A percentile compares a stretch with the other conserved stretches of the same genome.
These are phyloP conservation scores for Phytopythium delawarense DNA, from an alignment of 352 stramenopile genomes.

Conservation along the genomic window DNA sequence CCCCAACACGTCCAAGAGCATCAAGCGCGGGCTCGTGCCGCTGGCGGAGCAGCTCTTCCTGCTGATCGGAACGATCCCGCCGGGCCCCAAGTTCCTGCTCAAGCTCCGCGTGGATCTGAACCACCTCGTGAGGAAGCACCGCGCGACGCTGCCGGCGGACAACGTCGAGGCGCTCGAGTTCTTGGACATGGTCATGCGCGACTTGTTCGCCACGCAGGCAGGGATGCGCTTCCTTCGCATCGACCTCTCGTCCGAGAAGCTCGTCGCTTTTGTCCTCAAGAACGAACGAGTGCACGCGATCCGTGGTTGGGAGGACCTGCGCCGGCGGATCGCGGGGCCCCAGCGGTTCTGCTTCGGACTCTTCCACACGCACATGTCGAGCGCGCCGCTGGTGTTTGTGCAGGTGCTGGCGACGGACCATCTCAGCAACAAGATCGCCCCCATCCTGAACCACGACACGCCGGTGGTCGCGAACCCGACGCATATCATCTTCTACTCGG, in stretches of 20 bases:
- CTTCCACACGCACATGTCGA: constrained; percentile 80
- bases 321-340: constrained; percentile 50
- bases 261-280: constrained; percentile 63
- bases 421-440: constrained; percentile 56
- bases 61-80: constrained; percentile 63
- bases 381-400: constrained; percentile 71
- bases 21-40: constrained; percentile 80
- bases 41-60: constrained; percentile 80
- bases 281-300: constrained; percentile 78
- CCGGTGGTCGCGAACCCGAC: constrained; percentile 37
- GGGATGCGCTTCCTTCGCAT: constrained; percentile 81
- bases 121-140: constrained; percentile 45
- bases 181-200: constrained; percentile 77
- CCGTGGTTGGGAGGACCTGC: constrained; percentile 61
- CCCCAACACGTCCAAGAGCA: constrained; percentile 78
- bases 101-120: constrained; percentile 65
- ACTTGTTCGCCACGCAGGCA: constrained; percentile 78
- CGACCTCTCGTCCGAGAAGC: constrained; percentile 64
- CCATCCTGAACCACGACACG: constrained; percentile 54
- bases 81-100: constrained; percentile 69
- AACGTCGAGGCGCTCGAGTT: constrained; percentile 69
- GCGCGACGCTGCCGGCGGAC: constrained; percentile 32
- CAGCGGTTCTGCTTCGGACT: constrained; percentile 79
- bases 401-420: constrained; percentile 69
- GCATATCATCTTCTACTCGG: constrained; percentile 86